Evolutionary conservation across 2,329 filamentous ascomycete species (phyloP), one percentile per base, ranked within the genome.

Genomic region (Chrysoporthe puriensis): DNA sequence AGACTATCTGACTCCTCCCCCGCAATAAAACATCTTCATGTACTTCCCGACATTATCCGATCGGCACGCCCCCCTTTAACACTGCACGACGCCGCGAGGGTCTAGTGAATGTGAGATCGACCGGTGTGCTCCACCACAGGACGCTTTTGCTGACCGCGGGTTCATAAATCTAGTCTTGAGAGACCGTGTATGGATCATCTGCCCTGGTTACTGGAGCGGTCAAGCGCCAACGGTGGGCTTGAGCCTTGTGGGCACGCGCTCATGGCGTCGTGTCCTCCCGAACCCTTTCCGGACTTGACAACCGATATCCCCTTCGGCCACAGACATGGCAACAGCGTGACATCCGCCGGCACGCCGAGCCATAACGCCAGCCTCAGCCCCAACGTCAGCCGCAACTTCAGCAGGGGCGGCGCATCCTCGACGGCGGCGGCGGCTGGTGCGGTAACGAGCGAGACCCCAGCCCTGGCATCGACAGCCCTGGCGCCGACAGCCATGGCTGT

Each of bases 181-280:
- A 91, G 91, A 77, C 93, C 94, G 63, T 98, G 96, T 84, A 96
- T 97, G 87, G 89, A 94, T 73, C 94, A 97, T 79, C 86, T 95
- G 80, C 92, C 93, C 73, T 92, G 90, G 80, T 84, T 97, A 70
- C 83, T 94, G 72, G 89, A 88, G 74, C 81, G 84, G 73, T 80
- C 83, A 65, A 80, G 77, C 73, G 83, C 88, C 66, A 82, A 86
- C 64, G 90, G 91, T 71, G 86, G 86, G 72, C 60, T 67, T 56
- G 88, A 91, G 68, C 84, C 92, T 54, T 95, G 92, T 71, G 96
- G 95, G 52, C 96, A 99, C 78, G 94, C 93, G 4, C 83, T 98
- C 72, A 98, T 98, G 95, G 92, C 93, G 18, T 92, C 91, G 18
- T 97, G 93, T 76, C 94, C 95, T 59, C 93, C 94, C 5, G 87